Evolutionary conservation across 1,284 basidiomycete genomes (phyloP).

Genomic region (Apiotrichum siamense): DNA sequence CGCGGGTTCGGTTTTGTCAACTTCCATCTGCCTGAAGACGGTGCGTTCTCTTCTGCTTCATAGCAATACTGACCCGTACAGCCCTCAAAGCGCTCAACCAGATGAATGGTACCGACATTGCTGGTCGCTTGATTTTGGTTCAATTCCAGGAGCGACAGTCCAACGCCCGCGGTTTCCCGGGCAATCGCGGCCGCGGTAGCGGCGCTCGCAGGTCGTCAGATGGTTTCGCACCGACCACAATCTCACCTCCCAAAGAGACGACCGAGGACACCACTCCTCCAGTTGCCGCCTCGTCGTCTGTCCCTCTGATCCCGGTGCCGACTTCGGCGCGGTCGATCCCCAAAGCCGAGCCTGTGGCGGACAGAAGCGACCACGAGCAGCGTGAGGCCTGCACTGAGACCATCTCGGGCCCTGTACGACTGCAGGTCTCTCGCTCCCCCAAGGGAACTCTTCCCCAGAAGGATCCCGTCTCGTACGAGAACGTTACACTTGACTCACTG

Average conservation of each 20-base stretch:
- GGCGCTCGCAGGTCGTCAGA: too few species aligned
- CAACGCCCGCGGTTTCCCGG: background rate
- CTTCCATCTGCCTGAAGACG: slow-evolving; percentile 74
- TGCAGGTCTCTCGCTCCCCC: background rate
- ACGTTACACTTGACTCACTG: slow-evolving; percentile 4
- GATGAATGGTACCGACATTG: slow-evolving; percentile 28
- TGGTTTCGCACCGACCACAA: too few species aligned
- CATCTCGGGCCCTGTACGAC: background rate
- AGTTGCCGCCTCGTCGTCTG: too few species aligned
- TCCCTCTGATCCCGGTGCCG: too few species aligned
- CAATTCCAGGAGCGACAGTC: slow-evolving; percentile 31
- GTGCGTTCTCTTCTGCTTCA: slow-evolving; percentile 48
- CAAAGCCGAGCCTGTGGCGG: too few species aligned
- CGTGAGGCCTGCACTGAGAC: too few species aligned
- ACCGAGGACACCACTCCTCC: too few species aligned
- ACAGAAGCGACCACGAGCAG: too few species aligned
- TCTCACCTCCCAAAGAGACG: too few species aligned
- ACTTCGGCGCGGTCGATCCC: too few species aligned
- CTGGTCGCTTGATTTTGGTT: slow-evolving; percentile 23
- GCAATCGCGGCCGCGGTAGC: background rate
- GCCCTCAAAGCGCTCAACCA: slow-evolving; percentile 24
- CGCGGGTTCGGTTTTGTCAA: slow-evolving; percentile 95
- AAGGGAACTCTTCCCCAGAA: background rate
- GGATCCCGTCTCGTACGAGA: background rate
- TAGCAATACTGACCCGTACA: slow-evolving; percentile 5